Base-by-base conservation (phyloP, 805 yeast genomes). In the Nakazawaea ernobii region DNA sequence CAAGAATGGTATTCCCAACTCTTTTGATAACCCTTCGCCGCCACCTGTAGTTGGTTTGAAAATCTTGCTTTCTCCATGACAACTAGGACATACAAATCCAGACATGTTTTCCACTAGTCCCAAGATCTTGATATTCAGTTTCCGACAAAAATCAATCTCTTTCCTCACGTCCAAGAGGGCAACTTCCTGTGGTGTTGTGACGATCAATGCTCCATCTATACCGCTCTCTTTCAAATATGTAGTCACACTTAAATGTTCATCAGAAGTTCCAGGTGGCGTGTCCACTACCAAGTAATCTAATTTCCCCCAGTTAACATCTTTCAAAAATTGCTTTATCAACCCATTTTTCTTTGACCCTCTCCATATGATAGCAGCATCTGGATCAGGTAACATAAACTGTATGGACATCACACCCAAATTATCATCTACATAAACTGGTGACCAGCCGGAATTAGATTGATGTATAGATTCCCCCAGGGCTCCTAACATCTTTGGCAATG, bases 211-310 rank as follows among this genome's bases (percentile, higher is more conserved):
- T 1, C 99, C 99, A 61, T 92, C 97, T 1, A 94, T 82, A 0
- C 97, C 97, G 4, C 85, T 80, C 32, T 88, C 96, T 57, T 87
- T 86, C 76, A 94, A 70, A 59, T 87, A 91, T 44, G 86, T 82
- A 30, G 91, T 87, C 30, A 94, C 91, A 7, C 95, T 83, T 37
- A 94, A 74, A 66, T 94, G 99, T 63, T 94, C 99, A 65, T 94
- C 99, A 0, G 96, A 85, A 0, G 99, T 94, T 0, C 99, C 99
- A 0, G 99, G 99, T 0, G 99, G 99, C 0, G 99, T 94, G 59
- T 94, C 99, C 14, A 94, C 85, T 13, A 94, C 76, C 54, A 94
- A 70, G 59, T 86, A 94, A 63, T 94, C 97, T 48, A 86, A 66
- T 24, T 75, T 74, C 4, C 96, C 96, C 99, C 99, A 94, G 57